Evolutionary conservation across 176 grass and related monocot genomes (phyloP).

Genomic region (Themeda triandra): DNA sequence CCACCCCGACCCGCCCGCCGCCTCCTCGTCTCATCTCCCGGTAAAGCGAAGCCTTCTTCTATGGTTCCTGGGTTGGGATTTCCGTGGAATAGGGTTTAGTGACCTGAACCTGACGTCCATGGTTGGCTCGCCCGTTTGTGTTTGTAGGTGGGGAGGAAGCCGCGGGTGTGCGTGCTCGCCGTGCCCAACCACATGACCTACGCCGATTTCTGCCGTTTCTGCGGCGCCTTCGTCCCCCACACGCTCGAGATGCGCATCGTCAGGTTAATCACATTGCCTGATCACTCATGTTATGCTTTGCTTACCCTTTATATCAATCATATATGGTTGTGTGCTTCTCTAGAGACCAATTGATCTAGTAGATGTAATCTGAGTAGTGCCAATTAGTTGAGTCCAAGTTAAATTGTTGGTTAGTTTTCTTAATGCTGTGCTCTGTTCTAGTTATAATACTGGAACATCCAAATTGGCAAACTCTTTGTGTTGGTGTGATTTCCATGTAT

Average conservation of each 20-base stretch:
- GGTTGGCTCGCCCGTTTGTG: background rate
- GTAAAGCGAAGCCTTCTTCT: constrained; percentile 28
- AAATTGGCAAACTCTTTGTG: background rate
- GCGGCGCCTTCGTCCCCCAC: constrained; percentile 64
- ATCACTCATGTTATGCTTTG: background rate
- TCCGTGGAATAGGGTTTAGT: background rate
- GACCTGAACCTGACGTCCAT: background rate
- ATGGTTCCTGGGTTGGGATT: background rate
- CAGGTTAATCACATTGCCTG: constrained; percentile 37
- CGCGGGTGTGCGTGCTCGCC: constrained; percentile 67
- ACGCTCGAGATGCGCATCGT: constrained; percentile 95
- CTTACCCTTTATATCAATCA: background rate
- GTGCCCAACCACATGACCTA: constrained; percentile 97
- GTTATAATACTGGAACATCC: background rate
- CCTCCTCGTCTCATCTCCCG: constrained; percentile 39
- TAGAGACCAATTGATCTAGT: background rate
- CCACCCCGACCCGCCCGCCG: constrained; percentile 40
- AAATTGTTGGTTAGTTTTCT: background rate
- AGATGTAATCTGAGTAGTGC: background rate
- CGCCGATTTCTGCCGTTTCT: constrained; percentile 87
- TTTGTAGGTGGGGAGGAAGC: constrained; percentile 72
- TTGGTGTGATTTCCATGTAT: background rate
- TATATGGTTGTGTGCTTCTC: background rate
- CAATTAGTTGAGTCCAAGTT: background rate
- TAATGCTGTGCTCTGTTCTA: background rate